Evolutionary conservation across 2,329 filamentous ascomycete species (phyloP), one percentile per base, ranked within the genome.

Genomic region (Aspergillus pseudotamarii): DNA sequence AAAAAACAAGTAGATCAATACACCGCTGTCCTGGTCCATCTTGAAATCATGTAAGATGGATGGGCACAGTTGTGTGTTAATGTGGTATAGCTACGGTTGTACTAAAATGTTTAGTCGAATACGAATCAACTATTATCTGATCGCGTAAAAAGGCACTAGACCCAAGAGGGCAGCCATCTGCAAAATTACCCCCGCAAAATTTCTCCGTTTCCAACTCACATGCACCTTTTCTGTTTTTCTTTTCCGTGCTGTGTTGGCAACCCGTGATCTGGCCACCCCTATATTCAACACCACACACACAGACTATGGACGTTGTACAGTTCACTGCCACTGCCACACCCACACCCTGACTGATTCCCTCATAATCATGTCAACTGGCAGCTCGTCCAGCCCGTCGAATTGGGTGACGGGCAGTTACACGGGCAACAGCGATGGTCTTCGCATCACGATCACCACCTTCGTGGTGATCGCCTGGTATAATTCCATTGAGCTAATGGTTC

Each of bases 401-500:
- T 73, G 70, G 71, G 72, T 73, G 45, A 72, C 68, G 23, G 68
- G 70, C 45, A 70, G 70, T 57, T 73, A 73, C 30, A 72, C 57
- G 32, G 57, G 57, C 23, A 28, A 59, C 26, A 59, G 57, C 57
- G 57, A 66, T 63, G 70, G 69, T 2, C 70, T 72, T 26, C 71
- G 66, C 60, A 72, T 73, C 65, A 66, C 71, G 4, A 72, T 73
- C 60, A 71, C 71, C 36, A 71, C 69, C 32, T 72, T 73, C 48
- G 64, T 72, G 12, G 68, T 66, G 6, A 65, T 75, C 60, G 70
- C 72, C 5, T 71, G 72, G 66, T 75, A 76, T 64, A 76, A 76
- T 51, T 71, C 71, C 14, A 65, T 82, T 19, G 82, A 84, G 66
- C 74, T 84, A 26, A 74, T 82, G 34, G 71, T 82, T 38, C 75